Base-by-base conservation (phyloP, 805 yeast genomes). In the Candida schatavii region DNA sequence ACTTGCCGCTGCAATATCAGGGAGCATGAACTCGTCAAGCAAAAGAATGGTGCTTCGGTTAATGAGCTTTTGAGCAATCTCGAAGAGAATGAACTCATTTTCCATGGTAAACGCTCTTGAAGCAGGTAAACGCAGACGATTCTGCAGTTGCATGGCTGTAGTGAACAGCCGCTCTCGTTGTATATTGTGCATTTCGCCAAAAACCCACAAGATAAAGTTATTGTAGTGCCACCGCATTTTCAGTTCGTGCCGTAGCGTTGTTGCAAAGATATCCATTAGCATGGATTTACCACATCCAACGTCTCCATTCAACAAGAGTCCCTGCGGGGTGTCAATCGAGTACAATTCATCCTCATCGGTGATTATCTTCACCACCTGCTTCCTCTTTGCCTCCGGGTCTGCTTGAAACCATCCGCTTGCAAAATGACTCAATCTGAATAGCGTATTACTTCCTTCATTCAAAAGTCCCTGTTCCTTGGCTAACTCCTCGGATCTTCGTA, bases 231-330 rank as follows among this genome's bases (percentile, higher is more conserved):
- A 81, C 42, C 90, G 64, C 62, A 77, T 71, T 49, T 84, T 84
- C 1, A 82, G 74, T 19, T 67, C 64, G 46, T 80, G 78, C 0
- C 89, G 90, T 22, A 84, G 62, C 1, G 83, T 70, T 37, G 68
- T 66, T 1, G 88, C 88, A 62, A 84, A 83, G 17, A 84, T 75
- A 49, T 83, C 88, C 77, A 84, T 76, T 37, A 84, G 57, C 83
- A 84, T 77, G 1, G 87, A 78, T 54, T 84, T 84, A 1, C 90
- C 90, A 49, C 85, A 79, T 0, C 90, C 90, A 3, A 80, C 86
- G 44, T 77, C 85, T 3, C 85, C 86, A 57, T 78, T 79, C 4
- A 81, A 57, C 35, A 81, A 55, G 4, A 84, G 59, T 0, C 90
- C 90, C 43, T 75, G 83, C 0, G 89, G 89, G 0, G 85, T 70